Conservation (phyloP, 148 eudicot species). For the Camellia lanceoleosa region DNA sequence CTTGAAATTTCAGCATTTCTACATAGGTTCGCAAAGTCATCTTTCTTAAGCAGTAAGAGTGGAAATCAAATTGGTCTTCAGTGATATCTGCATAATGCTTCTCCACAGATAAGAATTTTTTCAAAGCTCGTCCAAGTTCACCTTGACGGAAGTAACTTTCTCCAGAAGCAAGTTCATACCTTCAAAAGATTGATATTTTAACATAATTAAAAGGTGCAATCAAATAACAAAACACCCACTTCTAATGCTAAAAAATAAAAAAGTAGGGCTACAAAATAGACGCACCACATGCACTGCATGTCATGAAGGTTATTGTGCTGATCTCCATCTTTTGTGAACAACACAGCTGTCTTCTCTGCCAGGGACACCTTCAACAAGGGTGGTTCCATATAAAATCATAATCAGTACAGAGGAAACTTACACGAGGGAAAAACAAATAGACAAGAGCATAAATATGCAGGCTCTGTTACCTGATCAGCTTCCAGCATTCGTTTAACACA, state of each 20-base stretch:
- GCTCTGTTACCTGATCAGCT: constrained; percentile 79
- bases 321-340: constrained; percentile 98
- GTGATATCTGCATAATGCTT: constrained; percentile 97
- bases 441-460: neutral
- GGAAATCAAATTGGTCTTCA: constrained; percentile 98
- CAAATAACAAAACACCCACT: neutral
- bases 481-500: constrained; percentile 98
- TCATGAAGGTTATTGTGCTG: constrained; percentile 91
- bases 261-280: constrained; percentile 13
- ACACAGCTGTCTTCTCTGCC: constrained; percentile 93
- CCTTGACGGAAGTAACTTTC: constrained; percentile 97
- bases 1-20: constrained; percentile 94
- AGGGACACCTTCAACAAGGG: constrained; percentile 51
- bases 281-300: constrained; percentile 99
- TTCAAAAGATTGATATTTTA: constrained; percentile 20
- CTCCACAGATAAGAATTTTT: constrained; percentile 92
- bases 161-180: constrained; percentile 99
- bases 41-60: constrained; percentile 95
- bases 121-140: constrained; percentile 89
- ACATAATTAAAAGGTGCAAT: neutral
- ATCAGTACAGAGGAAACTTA: constrained; percentile 8
- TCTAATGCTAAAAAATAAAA: neutral
- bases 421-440: constrained; percentile 1
- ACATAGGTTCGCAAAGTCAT: constrained; percentile 95
- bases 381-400: constrained; percentile 5